Evolutionary conservation across 1,284 basidiomycete species (phyloP), one percentile per base, ranked within the genome.

Genomic region (Ganoderma boninense): DNA sequence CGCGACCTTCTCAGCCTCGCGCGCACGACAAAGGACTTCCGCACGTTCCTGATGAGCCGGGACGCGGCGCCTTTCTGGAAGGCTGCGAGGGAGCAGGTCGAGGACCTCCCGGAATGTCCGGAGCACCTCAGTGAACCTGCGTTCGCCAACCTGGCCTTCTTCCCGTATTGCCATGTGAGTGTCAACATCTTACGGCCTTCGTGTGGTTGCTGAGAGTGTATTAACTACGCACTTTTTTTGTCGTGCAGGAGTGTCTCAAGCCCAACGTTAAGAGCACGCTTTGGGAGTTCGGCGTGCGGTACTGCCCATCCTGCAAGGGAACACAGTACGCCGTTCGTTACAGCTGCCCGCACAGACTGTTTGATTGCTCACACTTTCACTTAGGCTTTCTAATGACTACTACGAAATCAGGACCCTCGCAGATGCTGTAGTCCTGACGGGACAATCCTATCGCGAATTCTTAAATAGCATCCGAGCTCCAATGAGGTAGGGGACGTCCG

Each of bases 141-240:
- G 56, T 82, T 79, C 54, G 76, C 76, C 1, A 72, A 77, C 56
- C 72, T 82, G 18, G 67, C 72, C 7, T 82, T 82, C 61, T 73
- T 64, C 49, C 20, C 63, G 3, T 29, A 71, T 43, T 75, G 74
- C 26, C 69, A 73, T 57, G 72, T 73, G 46, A 42, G 71, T 68
- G 5, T 23, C 32, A 1, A 3, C 16, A 57, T 32, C 14, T 35
- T 4, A 35, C 13, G 29, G 14, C 18, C 11, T 57, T 2, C 8
- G 11, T 29, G 32, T 23, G 2, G 6, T 20, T 29, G n/a, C 20
- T 10, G 3, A 7, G 18, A 10, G 23, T 52, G 49, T 63, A 1
- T 46, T 35, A 13, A 64, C 32, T 14, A 10, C 1, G 29, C 32
- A 29, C 20, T 46, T 13, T 1, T 49, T n/a, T 23, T 40, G 23